Base-by-base conservation (phyloP, 129 eudicot species). In the Oenanthe sinensis region DNA sequence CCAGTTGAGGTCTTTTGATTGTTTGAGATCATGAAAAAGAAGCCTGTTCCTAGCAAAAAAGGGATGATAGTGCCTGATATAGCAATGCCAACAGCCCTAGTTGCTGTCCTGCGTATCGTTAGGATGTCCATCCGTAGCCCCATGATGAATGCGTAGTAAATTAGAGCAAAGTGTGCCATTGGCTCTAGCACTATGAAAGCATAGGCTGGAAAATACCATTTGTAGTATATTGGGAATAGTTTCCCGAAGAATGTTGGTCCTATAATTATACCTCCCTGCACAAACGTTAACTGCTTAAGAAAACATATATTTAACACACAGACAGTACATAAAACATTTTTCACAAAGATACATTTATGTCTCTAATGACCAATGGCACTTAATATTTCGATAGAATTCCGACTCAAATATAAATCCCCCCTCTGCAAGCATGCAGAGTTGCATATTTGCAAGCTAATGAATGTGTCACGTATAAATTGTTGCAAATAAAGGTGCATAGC, bases 101-200 rank as follows among this genome's bases (percentile, higher is more conserved):
- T 55, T 49, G 83, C 81, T 4, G 79, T 78, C 15, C 85, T 86
- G 0, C 77, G 44, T 46, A 87, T 24, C 1, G 85, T 79, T 72
- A 55, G 77, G 26, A 85, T n/a, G 44, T 90, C 91, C 86, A 82
- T 79, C 22, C 79, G 74, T 10, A 90, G 10, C 17, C 91, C 94
- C 76, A 82, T 69, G 16, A 90, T 82, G 84, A 90, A 90, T 14
- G 87, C 89, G 43, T 84, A 83, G 77, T 73, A 87, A 5, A 81
- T 42, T 6, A 90, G 81, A 60, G 88, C 84, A 7, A 87, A 72
- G 52, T 90, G 90, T 44, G 89, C 89, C 81, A 90, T 71, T 54
- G 89, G 84, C 83, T 87, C 89, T 17, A 90, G 28, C 22, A 78
- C 76, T 14, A 74, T 54, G 83, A 82, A 80, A 3, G 80, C 40